phyloP scores from a whole-genome alignment of 1,284 basidiomycete genomes.

The Tilletia walkeri region DNA sequence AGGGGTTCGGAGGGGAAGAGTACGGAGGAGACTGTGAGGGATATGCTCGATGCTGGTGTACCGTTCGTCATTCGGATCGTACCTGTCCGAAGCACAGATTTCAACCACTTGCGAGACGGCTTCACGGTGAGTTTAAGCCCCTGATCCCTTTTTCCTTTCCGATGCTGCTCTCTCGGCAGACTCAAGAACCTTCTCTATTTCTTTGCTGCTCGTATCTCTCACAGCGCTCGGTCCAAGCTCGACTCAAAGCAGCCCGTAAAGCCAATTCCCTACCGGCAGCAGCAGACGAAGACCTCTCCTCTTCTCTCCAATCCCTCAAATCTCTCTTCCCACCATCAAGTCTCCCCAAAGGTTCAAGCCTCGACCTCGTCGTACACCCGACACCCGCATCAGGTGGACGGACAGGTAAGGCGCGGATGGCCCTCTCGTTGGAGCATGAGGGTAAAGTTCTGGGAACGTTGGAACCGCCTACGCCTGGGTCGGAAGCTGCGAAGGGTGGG shows the following conservation, averaged over 20 bases:
- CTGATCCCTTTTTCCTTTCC: neutral
- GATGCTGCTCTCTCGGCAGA: neutral
- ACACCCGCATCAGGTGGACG: neutral
- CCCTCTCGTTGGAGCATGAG: conserved; percentile 36
- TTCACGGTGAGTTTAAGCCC: conserved; percentile 58
- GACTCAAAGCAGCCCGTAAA: conserved; percentile 62
- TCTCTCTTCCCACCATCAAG: conserved; percentile 58
- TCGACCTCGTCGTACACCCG: conserved; percentile 54
- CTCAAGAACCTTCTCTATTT: neutral
- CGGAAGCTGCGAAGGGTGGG: neutral
- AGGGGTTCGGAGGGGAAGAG: conserved; percentile 24
- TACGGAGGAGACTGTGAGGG: conserved; percentile 18
- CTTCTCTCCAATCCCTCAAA: conserved; percentile 57
- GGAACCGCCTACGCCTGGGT: conserved; percentile 8
- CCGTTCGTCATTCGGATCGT: conserved; percentile 58
- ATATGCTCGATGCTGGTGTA: conserved; percentile 25
- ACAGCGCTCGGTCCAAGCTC: conserved; percentile 67
- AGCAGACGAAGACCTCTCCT: conserved; percentile 42
- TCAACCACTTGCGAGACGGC: conserved; percentile 77
- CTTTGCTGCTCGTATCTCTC: no score
- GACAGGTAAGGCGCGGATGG: neutral
- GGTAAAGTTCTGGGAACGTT: conserved; percentile 36
- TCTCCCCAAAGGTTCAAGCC: conserved; percentile 58
- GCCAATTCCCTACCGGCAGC: conserved; percentile 18
- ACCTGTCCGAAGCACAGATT: conserved; percentile 76